These are phyloP conservation scores for Fusarium ramigenum DNA, from an alignment of 2,329 filamentous ascomycete species.

Conservation along the genomic window DNA sequence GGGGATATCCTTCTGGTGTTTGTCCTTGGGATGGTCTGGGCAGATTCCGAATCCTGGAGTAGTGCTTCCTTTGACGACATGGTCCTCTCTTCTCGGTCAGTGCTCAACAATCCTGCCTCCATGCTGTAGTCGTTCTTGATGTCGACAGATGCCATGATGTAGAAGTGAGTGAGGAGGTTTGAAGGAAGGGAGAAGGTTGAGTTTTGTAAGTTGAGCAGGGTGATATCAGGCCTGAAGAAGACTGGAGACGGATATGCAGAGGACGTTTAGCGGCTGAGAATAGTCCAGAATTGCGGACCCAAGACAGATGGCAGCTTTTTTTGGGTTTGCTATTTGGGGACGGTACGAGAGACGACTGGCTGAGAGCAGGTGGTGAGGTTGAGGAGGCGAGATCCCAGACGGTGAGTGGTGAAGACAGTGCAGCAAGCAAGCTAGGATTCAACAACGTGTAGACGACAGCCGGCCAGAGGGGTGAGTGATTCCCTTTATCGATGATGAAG, in stretches of 20 bases:
- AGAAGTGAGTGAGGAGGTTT: slow-evolving; percentile 7
- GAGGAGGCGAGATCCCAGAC: slow-evolving; percentile 32
- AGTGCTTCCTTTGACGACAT: slow-evolving; percentile 41
- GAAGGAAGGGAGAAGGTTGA: slow-evolving; percentile 27
- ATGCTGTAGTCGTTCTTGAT: slow-evolving; percentile 43
- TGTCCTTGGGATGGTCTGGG: slow-evolving; percentile 22
- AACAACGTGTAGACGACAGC: slow-evolving; percentile 33
- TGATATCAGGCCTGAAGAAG: slow-evolving; percentile 32
- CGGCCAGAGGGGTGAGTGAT: slow-evolving; percentile 34
- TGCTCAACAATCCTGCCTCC: slow-evolving; percentile 45
- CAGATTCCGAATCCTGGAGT: slow-evolving; percentile 39
- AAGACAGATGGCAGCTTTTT: slow-evolving; percentile 31
- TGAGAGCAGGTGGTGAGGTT: slow-evolving; percentile 29
- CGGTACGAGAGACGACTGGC: slow-evolving; percentile 39
- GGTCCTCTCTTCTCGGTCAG: slow-evolving; percentile 43
- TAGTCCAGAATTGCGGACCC: slow-evolving; percentile 35
- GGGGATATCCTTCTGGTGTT: slow-evolving; percentile 32
- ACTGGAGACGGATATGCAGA: slow-evolving; percentile 34
- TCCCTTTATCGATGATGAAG: slow-evolving; percentile 44
- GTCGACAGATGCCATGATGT: slow-evolving; percentile 34
- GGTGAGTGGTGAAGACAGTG: slow-evolving; percentile 32
- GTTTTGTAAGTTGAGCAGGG: slow-evolving; percentile 40
- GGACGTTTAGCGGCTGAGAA: slow-evolving; percentile 37
- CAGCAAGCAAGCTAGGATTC: slow-evolving; percentile 31
- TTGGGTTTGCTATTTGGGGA: slow-evolving; percentile 34